Base-by-base conservation (phyloP, 108 stramenopile species). In the Bacterosira constricta region DNA sequence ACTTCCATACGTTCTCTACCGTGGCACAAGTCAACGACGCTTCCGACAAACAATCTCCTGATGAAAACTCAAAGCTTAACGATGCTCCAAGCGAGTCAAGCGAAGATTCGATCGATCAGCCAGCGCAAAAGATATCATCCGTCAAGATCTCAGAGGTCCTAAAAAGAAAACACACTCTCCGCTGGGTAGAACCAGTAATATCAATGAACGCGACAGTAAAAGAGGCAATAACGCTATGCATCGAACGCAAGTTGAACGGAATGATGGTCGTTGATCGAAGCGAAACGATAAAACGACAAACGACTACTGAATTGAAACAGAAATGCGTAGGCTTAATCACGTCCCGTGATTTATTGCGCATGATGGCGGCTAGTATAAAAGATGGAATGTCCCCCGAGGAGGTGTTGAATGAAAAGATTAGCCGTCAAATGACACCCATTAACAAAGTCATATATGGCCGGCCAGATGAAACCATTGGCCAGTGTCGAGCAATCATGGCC, bases 401-500 rank as follows among this genome's bases (percentile, higher is more conserved):
- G 12, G 56, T 90, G 0, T n/a, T 95, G 58, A 58, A 82, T 27
- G 42, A 64, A 38, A 17, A 57, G 2, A 77, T 93, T 4, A 72
- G 56, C 9, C 63, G 75, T 15, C 80, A 79, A 63, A 92, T 95
- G 91, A 95, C 91, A 41, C 91, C 90, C 6, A 86, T 95, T 37
- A 82, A 75, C 36, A 88, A 92, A 70, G 94, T 95, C 30, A 85
- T 95, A 66, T 95, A 88, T 55, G 91, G 71, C 9, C 56, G 91
- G 11, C 94, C 94, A 7, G 82, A 92, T 6, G 94, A 95, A 77
- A 91, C 91, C 1, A 85, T 95, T 31, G 90, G 90, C n/a, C 85
- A 81, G 82, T 91, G 89, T 63, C 84, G 93, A 38, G 84, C 86
- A 7, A 83, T 96, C 65, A 96, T 96, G 93, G 88, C 88, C 10